Evolutionary conservation across 345 rosid genomes (phyloP), one percentile per base, ranked within the genome.

Genomic region (Gossypium mustelinum): DNA sequence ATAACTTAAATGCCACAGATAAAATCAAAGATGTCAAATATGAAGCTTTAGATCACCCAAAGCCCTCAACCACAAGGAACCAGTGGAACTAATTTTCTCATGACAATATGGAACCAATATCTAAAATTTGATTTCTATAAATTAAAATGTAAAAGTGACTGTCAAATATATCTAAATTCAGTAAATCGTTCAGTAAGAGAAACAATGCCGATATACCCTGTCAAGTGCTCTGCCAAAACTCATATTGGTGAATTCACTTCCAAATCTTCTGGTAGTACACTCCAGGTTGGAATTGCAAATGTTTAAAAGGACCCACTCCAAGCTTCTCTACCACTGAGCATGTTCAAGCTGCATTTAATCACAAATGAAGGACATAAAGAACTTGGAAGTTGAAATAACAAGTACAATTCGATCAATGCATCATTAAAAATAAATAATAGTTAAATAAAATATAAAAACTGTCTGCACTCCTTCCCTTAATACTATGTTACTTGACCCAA

Each of bases 171-270:
- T 52, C 73, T 47, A 45, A 72, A 47, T 24, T 68, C 29, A 68
- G 57, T 13, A 68, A 68, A 58, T 50, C 61, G 55, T 73, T 56
- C 14, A 54, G 77, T 62, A 72, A 66, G 77, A 52, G 74, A 81
- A 79, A 85, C 83, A 75, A 68, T 73, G 80, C 76, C 25, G 70
- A 68, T 73, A 68, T 51, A 50, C 73, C 75, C 61, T 39, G 76
- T 69, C 70, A 66, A 50, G 59, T 10, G 73, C 69, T 59, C 72
- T 17, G 79, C 80, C n/a, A 63, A n/a, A 70, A 78, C 59, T 54
- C 73, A 45, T 59, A 67, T 44, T 45, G 47, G 16, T 45, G 27
- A 2, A 54, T 54, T 34, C 29, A 54, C 27, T n/a, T 34, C 58
- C 80, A 69, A 68, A 77, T 68, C 51, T 65, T 65, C 70, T 74